These are phyloP conservation scores for Warburgia ugandensis DNA, from an alignment of 164 flowering plant genomes.

Conservation along the genomic window DNA sequence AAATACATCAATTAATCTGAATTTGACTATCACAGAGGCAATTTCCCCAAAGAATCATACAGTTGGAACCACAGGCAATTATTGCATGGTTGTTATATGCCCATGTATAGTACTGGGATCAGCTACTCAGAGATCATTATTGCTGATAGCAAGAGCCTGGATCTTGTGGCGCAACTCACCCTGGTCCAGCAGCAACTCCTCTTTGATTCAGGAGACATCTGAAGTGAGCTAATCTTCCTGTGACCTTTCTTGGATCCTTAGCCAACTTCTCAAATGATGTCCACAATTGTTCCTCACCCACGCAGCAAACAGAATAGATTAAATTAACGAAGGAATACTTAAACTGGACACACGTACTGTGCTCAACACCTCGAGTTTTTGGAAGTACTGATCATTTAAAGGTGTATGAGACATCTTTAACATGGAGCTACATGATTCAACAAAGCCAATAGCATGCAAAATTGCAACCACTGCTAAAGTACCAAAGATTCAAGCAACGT, in stretches of 20 bases:
- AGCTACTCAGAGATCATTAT: slow-evolving; percentile 13
- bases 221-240: slow-evolving; percentile 56
- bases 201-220: slow-evolving; percentile 80
- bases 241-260: slow-evolving; percentile 45
- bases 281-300: slow-evolving; percentile 64
- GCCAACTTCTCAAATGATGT: slow-evolving; percentile 55
- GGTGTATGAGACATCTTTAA: no score
- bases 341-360: not conserved
- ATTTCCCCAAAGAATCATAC: no score
- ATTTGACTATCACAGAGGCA: no score
- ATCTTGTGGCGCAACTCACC: slow-evolving; percentile 48
- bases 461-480: no score
- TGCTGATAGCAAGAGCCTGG: slow-evolving; percentile 73
- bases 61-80: no score
- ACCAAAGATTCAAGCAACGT: no score
- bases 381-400: no score
- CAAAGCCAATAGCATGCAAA: not conserved
- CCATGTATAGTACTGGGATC: not conserved
- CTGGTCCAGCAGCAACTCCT: slow-evolving; percentile 72
- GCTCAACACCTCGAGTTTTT: no score
- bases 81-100: no score
- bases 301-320: not conserved
- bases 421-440: no score
- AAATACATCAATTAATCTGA: no score
- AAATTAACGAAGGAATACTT: not conserved